Percentiles rank a stretch among this genome's conserved stretches.
Evolutionary conservation across 768 basidiomycete genomes (phyloP).

Genomic region (Cyclocybe aegerita): DNA sequence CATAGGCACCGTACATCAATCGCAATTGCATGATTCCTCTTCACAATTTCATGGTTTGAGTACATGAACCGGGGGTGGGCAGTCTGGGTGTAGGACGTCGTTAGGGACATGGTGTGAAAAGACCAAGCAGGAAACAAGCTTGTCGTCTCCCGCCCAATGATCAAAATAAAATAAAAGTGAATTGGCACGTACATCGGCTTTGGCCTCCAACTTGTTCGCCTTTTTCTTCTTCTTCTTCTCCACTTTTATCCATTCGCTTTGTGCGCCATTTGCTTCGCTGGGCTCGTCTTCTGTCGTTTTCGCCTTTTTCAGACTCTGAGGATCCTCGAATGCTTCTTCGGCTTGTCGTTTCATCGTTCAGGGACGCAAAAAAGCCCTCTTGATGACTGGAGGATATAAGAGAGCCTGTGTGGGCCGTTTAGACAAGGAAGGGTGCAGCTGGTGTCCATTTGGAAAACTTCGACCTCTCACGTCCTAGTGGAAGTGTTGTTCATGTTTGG

Average conservation of each 20-base stretch:
- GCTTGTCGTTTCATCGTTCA: constrained; percentile 9
- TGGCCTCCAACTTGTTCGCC: constrained; percentile 52
- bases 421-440: too few species aligned
- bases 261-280: background rate
- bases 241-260: constrained; percentile 62
- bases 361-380: background rate
- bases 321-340: constrained; percentile 1
- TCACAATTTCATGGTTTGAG: constrained; percentile 71
- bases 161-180: background rate
- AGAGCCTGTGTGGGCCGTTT: background rate
- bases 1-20: constrained; percentile 60
- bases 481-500: constrained; percentile 15
- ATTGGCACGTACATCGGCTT: constrained; percentile 48
- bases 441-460: background rate
- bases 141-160: too few species aligned
- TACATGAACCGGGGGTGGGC: constrained; percentile 81
- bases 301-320: constrained; percentile 15
- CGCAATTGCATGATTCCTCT: constrained; percentile 71
- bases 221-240: constrained; percentile 77
- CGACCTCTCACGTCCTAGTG: background rate
- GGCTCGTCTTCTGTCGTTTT: constrained; percentile 8
- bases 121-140: background rate
- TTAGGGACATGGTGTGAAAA: constrained; percentile 14
- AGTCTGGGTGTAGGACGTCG: constrained; percentile 30
- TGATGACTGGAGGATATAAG: background rate